Conservation (phyloP, 352 stramenopile species). For the Blastocystis hominis region DNA sequence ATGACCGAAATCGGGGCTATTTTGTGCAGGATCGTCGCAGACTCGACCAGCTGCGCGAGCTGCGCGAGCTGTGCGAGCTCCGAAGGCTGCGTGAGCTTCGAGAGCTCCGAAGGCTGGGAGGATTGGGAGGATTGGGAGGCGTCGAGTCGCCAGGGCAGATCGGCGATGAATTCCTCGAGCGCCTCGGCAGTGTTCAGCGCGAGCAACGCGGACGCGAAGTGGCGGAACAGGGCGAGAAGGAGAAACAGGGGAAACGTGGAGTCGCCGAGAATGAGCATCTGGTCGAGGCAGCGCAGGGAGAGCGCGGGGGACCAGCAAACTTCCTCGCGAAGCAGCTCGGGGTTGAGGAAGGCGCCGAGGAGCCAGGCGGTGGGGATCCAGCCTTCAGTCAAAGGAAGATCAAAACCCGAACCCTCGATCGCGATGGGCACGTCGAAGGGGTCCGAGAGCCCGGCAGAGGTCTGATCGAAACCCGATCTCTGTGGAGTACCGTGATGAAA, state of each 20-base stretch:
- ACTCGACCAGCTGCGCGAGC: not conserved
- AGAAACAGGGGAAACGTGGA: not conserved
- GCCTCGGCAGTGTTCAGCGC: not conserved
- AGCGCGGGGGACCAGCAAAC: not conserved
- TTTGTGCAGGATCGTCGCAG: not conserved
- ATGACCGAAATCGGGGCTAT: not conserved
- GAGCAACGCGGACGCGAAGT: not conserved
- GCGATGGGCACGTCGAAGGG: not conserved
- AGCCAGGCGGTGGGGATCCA: conserved; percentile 19
- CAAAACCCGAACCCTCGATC: not conserved
- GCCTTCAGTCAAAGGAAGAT: not conserved
- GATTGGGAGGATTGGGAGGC: not conserved
- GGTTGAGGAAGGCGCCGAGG: not conserved
- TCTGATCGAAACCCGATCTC: not conserved
- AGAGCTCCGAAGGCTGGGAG: not conserved
- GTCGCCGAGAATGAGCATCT: not conserved
- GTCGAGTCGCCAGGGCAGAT: not conserved
- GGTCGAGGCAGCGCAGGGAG: not conserved
- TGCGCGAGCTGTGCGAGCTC: not conserved
- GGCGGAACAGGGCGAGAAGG: not conserved
- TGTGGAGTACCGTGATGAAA: not conserved
- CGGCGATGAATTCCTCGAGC: not conserved
- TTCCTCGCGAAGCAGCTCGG: not conserved
- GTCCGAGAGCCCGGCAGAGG: not conserved
- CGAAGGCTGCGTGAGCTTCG: not conserved